Evolutionary conservation across 2,329 filamentous ascomycete genomes (phyloP).

Genomic region (Cladosporium sp.): DNA sequence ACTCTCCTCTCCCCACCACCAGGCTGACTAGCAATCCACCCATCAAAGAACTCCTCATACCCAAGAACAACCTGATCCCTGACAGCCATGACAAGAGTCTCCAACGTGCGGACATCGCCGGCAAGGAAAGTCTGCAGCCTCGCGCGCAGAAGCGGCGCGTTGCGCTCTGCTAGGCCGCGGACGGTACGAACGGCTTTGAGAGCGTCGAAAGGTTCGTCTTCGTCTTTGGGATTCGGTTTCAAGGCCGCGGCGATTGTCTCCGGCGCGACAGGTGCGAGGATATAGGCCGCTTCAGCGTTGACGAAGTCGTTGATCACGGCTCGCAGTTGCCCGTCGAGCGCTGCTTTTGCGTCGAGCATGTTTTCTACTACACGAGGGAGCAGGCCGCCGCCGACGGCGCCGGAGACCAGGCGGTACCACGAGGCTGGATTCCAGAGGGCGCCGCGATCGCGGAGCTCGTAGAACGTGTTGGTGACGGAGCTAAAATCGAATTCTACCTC

Average conservation of each 20-base stretch:
- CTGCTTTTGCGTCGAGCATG: slow-evolving; percentile 67
- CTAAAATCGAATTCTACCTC: slow-evolving; percentile 65
- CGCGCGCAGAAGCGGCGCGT: slow-evolving; percentile 52
- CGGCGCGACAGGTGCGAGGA: slow-evolving; percentile 31
- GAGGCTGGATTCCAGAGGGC: slow-evolving; percentile 63
- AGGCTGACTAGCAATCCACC: slow-evolving; percentile 36
- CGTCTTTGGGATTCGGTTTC: background rate
- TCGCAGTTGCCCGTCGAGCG: slow-evolving; percentile 59
- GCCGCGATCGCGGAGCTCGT: slow-evolving; percentile 61
- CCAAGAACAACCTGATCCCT: slow-evolving; percentile 59
- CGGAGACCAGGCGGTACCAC: slow-evolving; percentile 55
- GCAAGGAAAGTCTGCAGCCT: slow-evolving; percentile 62
- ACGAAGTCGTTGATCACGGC: slow-evolving; percentile 65
- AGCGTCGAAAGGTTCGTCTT: slow-evolving; percentile 21
- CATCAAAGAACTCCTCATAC: slow-evolving; percentile 63
- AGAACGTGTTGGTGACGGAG: slow-evolving; percentile 62
- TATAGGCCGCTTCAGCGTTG: slow-evolving; percentile 52
- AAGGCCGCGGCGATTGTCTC: slow-evolving; percentile 2
- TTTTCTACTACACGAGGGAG: slow-evolving; percentile 65
- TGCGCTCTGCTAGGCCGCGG: slow-evolving; percentile 53
- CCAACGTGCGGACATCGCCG: slow-evolving; percentile 56
- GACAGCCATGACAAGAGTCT: slow-evolving; percentile 63
- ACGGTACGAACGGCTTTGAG: slow-evolving; percentile 40
- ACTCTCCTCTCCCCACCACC: slow-evolving; percentile 27
- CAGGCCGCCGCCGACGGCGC: slow-evolving; percentile 41